These are phyloP conservation scores for Suhomyces sp. DNA, from an alignment of 805 yeast species.

Conservation along the genomic window DNA sequence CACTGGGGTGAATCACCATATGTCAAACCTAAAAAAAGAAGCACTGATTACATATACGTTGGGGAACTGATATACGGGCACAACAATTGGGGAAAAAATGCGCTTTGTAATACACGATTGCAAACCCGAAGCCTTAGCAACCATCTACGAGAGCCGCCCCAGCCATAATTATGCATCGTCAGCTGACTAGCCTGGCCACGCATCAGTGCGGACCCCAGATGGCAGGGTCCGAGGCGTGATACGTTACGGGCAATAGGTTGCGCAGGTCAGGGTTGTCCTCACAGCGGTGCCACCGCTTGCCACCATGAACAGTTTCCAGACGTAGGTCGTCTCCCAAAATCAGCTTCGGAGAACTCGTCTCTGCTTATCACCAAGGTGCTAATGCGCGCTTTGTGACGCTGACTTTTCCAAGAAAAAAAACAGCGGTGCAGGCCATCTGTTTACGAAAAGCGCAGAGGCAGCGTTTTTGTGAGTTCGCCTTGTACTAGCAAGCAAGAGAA, in stretches of 20 bases:
- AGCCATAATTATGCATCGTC: not conserved
- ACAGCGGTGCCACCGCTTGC: not conserved
- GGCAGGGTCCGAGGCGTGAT: not conserved
- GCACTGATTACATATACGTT: not conserved
- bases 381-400: not conserved
- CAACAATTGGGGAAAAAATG: not conserved
- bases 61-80: not conserved
- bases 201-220: not conserved
- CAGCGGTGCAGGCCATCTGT: not conserved
- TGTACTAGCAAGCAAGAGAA: not conserved
- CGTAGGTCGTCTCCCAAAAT: no score
- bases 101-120: not conserved
- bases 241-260: not conserved
- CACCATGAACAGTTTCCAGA: not conserved
- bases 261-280: not conserved
- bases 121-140: not conserved
- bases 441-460: not conserved
- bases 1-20: not conserved
- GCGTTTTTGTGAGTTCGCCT: not conserved
- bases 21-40: not conserved
- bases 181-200: not conserved
- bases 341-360: not conserved
- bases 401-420: not conserved
- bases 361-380: not conserved
- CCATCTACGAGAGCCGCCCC: not conserved